Base-by-base conservation (phyloP, 164 flowering plant genomes). In the Berberis thunbergii region DNA sequence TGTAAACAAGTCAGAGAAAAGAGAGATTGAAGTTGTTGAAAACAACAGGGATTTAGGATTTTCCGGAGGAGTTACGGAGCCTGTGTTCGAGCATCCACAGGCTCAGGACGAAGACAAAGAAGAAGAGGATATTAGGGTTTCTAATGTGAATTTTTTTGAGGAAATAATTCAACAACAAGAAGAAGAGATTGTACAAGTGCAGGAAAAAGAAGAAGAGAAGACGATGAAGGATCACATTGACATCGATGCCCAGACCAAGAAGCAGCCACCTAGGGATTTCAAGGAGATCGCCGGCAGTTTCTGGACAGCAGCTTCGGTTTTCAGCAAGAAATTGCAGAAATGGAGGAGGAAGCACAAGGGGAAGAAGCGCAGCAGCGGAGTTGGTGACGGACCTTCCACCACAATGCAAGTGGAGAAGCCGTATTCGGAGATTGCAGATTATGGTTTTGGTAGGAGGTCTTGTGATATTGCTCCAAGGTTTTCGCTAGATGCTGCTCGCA, bases 211-310 rank as follows among this genome's bases (percentile, higher is more conserved):
- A 49, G 88, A 83, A 54, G 45, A 80, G 64, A 94, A 80, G 81
- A 80, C 89, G 6, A 94, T 89, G 84, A 91, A 94, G 69, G 99
- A 89, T 69, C 87, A 86, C 69, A 89, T 91, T 62, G 89, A 89
- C 79, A 87, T 85, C 45, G 93, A 91, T 72, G 73, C 86, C 1
- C 78, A 77, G 65, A 60, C 62, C 26, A 87, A 83, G 78, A 83
- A 83, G 73, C 49, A 73, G 11, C 50, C 75, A 26, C 26, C 26
- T 49, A 76, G 82, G 54, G 87, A 85, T 59, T 81, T 86, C 49
- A 85, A 79, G 75, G 95, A 84, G 58, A 76, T 84, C 40, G 86
- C 88, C 0, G 96, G 95, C 5, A 83, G 82, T 60, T 83, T 87
- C 69, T 80, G 83, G 84, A 75, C 75, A 1, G 96, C 92, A 0